phyloP scores from a whole-genome alignment of 2,329 filamentous ascomycete species.

The Penicillium janthinellum region DNA sequence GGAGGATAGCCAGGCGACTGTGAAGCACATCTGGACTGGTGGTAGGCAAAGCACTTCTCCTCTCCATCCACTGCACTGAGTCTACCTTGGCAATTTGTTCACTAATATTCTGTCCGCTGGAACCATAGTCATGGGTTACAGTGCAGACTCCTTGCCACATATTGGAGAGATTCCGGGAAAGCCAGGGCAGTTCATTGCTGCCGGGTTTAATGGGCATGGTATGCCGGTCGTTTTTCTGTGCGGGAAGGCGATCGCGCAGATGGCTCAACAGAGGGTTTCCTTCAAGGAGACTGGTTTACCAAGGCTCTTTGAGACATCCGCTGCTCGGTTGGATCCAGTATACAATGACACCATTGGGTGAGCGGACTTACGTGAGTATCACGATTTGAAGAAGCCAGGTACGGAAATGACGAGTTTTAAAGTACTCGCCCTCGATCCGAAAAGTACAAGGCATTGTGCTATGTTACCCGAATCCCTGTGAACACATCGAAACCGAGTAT shows the following conservation, averaged over 20 bases:
- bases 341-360: constrained; percentile 2
- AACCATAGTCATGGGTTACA: constrained; percentile 53
- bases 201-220: constrained; percentile 67
- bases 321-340: constrained; percentile 10
- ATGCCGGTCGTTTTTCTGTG: constrained; percentile 66
- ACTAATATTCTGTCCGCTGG: neutral
- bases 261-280: constrained; percentile 45
- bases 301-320: constrained; percentile 33
- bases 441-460: no score
- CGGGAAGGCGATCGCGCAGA: constrained; percentile 58
- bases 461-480: no score
- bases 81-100: neutral
- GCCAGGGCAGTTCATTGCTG: constrained; percentile 57
- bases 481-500: no score
- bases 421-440: no score
- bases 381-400: neutral
- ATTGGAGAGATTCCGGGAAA: constrained; percentile 53
- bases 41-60: constrained; percentile 10
- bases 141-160: constrained; percentile 53
- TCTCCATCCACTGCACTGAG: neutral
- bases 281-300: constrained; percentile 36
- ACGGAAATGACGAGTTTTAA: no score
- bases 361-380: neutral
- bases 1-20: constrained; percentile 34
- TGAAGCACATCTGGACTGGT: constrained; percentile 37